These are phyloP conservation scores for Yarrowia keelungensis DNA, from an alignment of 805 yeast genomes.

Conservation along the genomic window DNA sequence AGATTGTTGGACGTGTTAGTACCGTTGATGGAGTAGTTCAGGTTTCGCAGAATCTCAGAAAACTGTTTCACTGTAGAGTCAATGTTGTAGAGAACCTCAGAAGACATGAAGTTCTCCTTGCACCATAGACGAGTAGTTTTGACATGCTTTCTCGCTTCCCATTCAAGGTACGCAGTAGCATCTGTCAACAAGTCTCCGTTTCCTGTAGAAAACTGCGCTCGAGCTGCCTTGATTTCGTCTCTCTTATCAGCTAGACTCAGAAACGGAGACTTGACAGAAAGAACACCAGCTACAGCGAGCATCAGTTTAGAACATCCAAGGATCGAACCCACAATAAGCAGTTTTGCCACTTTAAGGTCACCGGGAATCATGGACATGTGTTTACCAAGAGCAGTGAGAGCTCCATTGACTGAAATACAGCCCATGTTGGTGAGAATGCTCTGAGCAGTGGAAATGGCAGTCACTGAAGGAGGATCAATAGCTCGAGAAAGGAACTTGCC, in stretches of 20 bases:
- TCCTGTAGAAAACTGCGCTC: slow-evolving; percentile 51
- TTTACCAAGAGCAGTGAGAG: slow-evolving; percentile 77
- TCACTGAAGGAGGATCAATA: slow-evolving; percentile 75
- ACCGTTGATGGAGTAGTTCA: slow-evolving; percentile 54
- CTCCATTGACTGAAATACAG: slow-evolving; percentile 60
- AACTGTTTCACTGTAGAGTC: slow-evolving; percentile 74
- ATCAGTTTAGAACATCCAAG: slow-evolving; percentile 82
- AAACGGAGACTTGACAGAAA: slow-evolving; percentile 79
- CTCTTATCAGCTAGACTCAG: slow-evolving; percentile 66
- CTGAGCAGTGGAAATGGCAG: slow-evolving; percentile 60
- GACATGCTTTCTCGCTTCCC: slow-evolving; percentile 50
- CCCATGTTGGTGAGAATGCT: slow-evolving; percentile 71
- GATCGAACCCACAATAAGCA: slow-evolving; percentile 77
- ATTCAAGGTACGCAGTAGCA: slow-evolving; percentile 64
- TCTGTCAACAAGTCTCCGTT: slow-evolving; percentile 80
- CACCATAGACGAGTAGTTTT: slow-evolving; percentile 56
- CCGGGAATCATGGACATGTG: slow-evolving; percentile 81
- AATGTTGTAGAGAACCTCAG: slow-evolving; percentile 71
- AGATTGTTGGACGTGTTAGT: slow-evolving; percentile 60
- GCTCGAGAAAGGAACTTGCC: slow-evolving; percentile 73
- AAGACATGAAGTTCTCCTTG: slow-evolving; percentile 66
- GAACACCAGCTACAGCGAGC: slow-evolving; percentile 78
- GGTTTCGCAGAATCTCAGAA: slow-evolving; percentile 61
- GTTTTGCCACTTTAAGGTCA: slow-evolving; percentile 84
- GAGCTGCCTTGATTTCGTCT: slow-evolving; percentile 61